Percentiles rank a stretch among this genome's conserved stretches.
Evolutionary conservation across 768 basidiomycete species (phyloP).

Genomic region (Fomitopsis pulvina): DNA sequence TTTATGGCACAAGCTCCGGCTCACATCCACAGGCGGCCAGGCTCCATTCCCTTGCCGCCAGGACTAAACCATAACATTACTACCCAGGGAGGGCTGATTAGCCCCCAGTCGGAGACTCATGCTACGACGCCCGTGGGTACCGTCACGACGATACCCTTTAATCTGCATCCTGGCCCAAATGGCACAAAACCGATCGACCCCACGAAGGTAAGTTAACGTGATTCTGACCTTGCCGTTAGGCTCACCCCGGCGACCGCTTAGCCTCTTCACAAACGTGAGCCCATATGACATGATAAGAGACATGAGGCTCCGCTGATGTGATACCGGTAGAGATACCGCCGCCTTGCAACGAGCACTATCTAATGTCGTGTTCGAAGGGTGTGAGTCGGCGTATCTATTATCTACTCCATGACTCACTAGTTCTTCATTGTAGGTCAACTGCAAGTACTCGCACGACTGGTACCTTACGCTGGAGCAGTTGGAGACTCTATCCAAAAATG

Average conservation of each 20-base stretch:
- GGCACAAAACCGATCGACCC: conserved; percentile 46
- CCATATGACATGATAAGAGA: neutral
- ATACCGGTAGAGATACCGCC: conserved; percentile 60
- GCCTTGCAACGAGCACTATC: conserved; percentile 80
- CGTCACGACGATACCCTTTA: conserved; percentile 1
- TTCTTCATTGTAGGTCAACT: conserved; percentile 29
- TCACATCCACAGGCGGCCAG: conserved; percentile 38
- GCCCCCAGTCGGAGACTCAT: conserved; percentile 48
- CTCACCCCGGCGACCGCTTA: conserved; percentile 20
- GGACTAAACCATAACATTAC: conserved; percentile 27
- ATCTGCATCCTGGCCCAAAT: conserved; percentile 16
- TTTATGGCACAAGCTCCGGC: conserved; percentile 37
- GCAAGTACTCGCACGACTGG: conserved; percentile 85
- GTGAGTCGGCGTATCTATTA: conserved; percentile 16
- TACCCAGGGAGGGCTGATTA: conserved; percentile 56
- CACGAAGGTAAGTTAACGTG: conserved; percentile 19
- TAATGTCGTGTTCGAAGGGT: conserved; percentile 79
- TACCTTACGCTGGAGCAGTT: conserved; percentile 65
- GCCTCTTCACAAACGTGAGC: conserved; percentile 76
- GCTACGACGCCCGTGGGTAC: conserved; percentile 28
- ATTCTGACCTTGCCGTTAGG: neutral
- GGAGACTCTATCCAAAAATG: conserved; percentile 61
- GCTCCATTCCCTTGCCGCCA: conserved; percentile 34
- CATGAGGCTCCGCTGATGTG: neutral
- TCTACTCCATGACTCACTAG: neutral